Evolutionary conservation across 352 stramenopile genomes (phyloP).

Genomic region (Phytophthora nicotianae): DNA sequence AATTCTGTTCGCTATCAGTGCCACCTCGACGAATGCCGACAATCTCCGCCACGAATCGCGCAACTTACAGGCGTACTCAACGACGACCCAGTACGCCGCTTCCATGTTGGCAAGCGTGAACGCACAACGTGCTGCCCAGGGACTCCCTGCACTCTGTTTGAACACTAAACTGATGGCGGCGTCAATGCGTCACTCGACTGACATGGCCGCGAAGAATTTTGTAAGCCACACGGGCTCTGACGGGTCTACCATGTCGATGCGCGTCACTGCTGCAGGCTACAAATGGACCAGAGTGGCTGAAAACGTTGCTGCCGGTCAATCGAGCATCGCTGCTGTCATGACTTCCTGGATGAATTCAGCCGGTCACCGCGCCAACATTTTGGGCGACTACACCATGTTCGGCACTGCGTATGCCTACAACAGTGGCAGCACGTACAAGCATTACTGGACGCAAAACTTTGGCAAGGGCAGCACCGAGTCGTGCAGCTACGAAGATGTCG

Average conservation of each 20-base stretch:
- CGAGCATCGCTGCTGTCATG: constrained; percentile 42
- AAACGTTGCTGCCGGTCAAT: constrained; percentile 54
- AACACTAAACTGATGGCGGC: constrained; percentile 38
- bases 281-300: constrained; percentile 46
- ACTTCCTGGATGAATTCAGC: constrained; percentile 55
- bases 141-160: constrained; percentile 36
- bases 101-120: constrained; percentile 40
- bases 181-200: constrained; percentile 24
- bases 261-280: constrained; percentile 45
- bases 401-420: constrained; percentile 38
- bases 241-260: constrained; percentile 40
- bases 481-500: constrained; percentile 21
- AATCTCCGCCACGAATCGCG: constrained; percentile 22
- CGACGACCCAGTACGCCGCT: constrained; percentile 12
- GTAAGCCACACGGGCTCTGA: constrained; percentile 51
- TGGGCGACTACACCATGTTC: constrained; percentile 41
- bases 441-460: constrained; percentile 66
- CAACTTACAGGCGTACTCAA: constrained; percentile 7
- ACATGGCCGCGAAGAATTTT: constrained; percentile 47
- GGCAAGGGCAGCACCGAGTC: constrained; percentile 26
- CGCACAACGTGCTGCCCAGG: constrained; percentile 38
- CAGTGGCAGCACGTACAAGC: constrained; percentile 33
- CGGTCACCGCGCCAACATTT: constrained; percentile 51
- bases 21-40: constrained; percentile 2
- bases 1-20: too few species aligned